Base-by-base conservation (phyloP, 2,329 filamentous ascomycete genomes). In the Diaporthe australafricana region DNA sequence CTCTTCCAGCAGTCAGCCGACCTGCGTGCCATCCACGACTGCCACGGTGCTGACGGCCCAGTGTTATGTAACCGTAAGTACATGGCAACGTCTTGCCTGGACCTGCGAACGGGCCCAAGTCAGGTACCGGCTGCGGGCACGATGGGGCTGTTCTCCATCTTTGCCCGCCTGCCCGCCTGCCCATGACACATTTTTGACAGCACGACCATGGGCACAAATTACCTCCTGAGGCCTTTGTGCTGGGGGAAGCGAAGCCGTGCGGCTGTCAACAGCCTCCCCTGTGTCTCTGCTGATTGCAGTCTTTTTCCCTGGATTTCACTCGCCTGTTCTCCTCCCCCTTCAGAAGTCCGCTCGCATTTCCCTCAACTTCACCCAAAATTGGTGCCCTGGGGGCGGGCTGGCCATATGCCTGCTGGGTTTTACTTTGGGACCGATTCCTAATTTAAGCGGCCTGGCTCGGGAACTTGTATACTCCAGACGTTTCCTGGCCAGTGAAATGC, bases 391-490 rank as follows among this genome's bases (percentile, higher is more conserved):
- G 42, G 67, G 53, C 14, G 42, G 67, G 53, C 14, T 65, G 60
- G 30, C 45, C 45, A 11, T 65, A 25, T 60, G 42, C 25, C n/a
- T 7, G 53, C 20, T 50, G 53, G 22, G 45, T 40, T 60, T 57
- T 69, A 52, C 53, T 69, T 52, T 69, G 67, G 67, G 67, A 60
- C 53, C 45, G 60, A 50, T 50, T 30, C 45, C 60, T 47, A 11
- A 71, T 57, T 27, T 27, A 27, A 20, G 32, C 35, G 38, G 30
- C 27, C 60, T 52, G 53, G 57, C 45, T 60, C 68, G 68, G 27
- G 56, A 47, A 38, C 40, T 69, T 55, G 71, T 70, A 35, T 70
- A 72, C 38, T 55, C 38, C 60, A 62, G 42, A 72, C 57, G n/a
- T 12, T 65, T 66, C 32, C 70, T 70, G 60, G 50, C 40, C 67